Base-by-base conservation (phyloP, 345 rosid genomes). In the Microcos paniculata region DNA sequence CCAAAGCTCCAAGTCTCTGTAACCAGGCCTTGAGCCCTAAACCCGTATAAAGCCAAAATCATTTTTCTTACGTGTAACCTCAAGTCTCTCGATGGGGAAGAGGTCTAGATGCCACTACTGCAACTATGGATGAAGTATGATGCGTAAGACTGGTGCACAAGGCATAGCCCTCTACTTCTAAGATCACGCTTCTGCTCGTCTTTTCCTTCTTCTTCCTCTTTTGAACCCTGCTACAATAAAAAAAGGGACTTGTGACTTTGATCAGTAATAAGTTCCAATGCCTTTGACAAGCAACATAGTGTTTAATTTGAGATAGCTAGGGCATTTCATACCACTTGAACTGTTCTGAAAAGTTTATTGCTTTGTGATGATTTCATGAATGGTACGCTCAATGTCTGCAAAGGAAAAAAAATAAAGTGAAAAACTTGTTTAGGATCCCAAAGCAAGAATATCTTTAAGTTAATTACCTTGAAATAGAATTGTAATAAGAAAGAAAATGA, bases 311-410 rank as follows among this genome's bases (percentile, higher is more conserved):
- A 24, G 55, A 68, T 15, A 33, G 24, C 58, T 15, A 35, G 12
- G 58, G 15, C 11, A 23, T 28, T 69, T 69, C 57, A 8, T 77
- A 70, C 74, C 75, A 26, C 24, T 70, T 53, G 69, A 52, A 21
- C 11, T 42, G 19, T 24, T 58, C 74, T 77, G 21, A 65, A 13
- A 49, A 72, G 56, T 35, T 55, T n/a, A n/a, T n/a, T 74, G 77
- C 58, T 55, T 71, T 75, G 61, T 61, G 72, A 23, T 57, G 83
- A 72, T 58, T 71, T 82, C 80, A 78, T 82, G n/a, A 72, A 82
- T 9, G 88, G 85, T 23, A 82, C 79, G 33, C 82, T 82, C 56
- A 85, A 8, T 82, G 82, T 80, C 88, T 85, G 88, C 52, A 48
- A 24, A n/a, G 10, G 33, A 8, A 35, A 71, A 71, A n/a, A n/a